Conservation (phyloP, 176 grass and related monocot genomes). For the Bonia amplexicaulis region DNA sequence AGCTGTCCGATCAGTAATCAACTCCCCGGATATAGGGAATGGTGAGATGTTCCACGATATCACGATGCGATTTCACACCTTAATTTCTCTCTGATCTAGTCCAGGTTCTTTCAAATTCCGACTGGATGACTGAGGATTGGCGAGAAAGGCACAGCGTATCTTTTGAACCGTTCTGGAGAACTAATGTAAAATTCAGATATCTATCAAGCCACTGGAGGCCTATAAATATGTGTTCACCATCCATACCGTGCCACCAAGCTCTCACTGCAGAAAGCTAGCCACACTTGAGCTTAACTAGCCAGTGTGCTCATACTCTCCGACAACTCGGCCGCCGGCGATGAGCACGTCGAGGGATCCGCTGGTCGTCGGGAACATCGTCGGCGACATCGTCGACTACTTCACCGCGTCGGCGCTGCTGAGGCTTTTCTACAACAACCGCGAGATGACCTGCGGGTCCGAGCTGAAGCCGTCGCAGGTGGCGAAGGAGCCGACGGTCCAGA, state of each 20-base stretch:
- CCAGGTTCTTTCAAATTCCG: neutral
- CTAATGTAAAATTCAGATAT: neutral
- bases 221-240: constrained; percentile 34
- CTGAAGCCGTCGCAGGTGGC: constrained; percentile 67
- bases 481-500: constrained; percentile 51
- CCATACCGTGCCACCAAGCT: neutral
- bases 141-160: neutral
- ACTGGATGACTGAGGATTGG: neutral
- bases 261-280: neutral
- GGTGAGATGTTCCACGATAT: neutral
- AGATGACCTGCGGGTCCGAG: constrained; percentile 73
- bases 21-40: neutral
- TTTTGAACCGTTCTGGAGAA: neutral
- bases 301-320: neutral
- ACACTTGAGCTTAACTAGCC: neutral
- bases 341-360: constrained; percentile 69
- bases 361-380: constrained; percentile 60
- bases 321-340: neutral
- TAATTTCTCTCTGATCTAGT: neutral
- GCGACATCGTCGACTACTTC: constrained; percentile 68
- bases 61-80: neutral
- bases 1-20: neutral
- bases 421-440: constrained; percentile 55
- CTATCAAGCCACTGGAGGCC: neutral
- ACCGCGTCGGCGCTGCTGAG: constrained; percentile 34